A percentile compares a stretch with the other conserved stretches of the same genome.
Conservation (phyloP, 768 basidiomycete genomes). For the Trametopsis cervina region DNA sequence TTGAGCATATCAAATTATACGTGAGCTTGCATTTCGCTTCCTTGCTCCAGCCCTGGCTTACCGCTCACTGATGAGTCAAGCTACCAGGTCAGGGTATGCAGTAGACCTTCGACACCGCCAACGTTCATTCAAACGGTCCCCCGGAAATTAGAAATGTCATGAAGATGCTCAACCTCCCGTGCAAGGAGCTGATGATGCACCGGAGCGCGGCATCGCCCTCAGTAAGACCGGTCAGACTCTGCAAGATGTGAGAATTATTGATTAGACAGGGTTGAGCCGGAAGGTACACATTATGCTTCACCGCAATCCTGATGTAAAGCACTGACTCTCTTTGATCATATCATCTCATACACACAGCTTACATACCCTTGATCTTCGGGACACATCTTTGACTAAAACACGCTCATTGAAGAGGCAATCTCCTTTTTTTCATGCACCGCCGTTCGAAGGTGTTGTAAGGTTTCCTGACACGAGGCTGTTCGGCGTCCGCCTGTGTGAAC, state of each 20-base stretch:
- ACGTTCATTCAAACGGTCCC: slow-evolving; percentile 33
- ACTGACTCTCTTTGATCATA: slow-evolving; percentile 21
- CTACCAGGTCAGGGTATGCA: slow-evolving; percentile 35
- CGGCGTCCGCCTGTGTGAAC: too few species aligned
- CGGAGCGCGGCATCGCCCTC: too few species aligned
- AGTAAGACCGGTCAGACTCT: background rate
- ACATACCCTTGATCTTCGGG: slow-evolving; percentile 8
- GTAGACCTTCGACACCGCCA: slow-evolving; percentile 33
- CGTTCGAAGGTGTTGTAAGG: too few species aligned
- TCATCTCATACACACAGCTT: slow-evolving; percentile 55
- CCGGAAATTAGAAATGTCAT: slow-evolving; percentile 40
- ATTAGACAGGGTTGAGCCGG: slow-evolving; percentile 29
- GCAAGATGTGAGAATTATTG: too few species aligned
- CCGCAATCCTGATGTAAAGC: background rate
- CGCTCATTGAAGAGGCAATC: slow-evolving; percentile 39
- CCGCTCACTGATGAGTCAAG: slow-evolving; percentile 11
- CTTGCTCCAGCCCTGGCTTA: background rate
- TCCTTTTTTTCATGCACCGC: too few species aligned
- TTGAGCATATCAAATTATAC: slow-evolving; percentile 37
- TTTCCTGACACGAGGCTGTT: too few species aligned
- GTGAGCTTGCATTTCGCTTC: slow-evolving; percentile 18
- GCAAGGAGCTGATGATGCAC: slow-evolving; percentile 40
- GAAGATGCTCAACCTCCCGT: slow-evolving; percentile 36
- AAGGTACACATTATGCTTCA: slow-evolving; percentile 20
- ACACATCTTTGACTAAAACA: slow-evolving; percentile 28